A percentile compares a stretch with the other conserved stretches of the same genome.
These are phyloP conservation scores for Diplogelasinospora grovesii DNA, from an alignment of 495 filamentous ascomycete genomes.

Conservation along the genomic window DNA sequence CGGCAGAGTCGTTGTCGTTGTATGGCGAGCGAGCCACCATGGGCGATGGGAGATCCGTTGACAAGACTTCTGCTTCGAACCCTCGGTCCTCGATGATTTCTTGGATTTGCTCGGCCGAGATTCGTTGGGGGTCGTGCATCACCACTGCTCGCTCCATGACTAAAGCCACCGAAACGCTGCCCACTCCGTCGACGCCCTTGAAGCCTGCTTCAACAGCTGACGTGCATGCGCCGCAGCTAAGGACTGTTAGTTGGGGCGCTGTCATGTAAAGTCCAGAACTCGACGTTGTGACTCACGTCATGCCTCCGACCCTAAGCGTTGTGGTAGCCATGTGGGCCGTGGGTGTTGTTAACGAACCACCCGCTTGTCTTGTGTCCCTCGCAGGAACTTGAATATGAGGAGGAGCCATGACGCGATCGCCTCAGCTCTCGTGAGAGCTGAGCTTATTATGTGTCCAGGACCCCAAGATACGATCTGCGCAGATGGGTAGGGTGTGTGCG, in stretches of 20 bases:
- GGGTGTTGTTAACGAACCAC: slow-evolving; percentile 24
- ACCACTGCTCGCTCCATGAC: slow-evolving; percentile 90
- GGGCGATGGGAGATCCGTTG: slow-evolving; percentile 61
- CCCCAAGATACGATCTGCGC: slow-evolving; percentile 2
- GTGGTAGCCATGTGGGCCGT: slow-evolving; percentile 76
- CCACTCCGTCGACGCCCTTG: slow-evolving; percentile 68
- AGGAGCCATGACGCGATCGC: slow-evolving; percentile 42
- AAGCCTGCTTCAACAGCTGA: slow-evolving; percentile 82
- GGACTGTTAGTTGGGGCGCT: slow-evolving; percentile 5
- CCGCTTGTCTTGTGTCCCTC: slow-evolving; percentile 19
- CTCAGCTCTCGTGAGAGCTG: too few relatives aligned
- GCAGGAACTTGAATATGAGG: slow-evolving; percentile 37
- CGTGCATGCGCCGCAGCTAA: slow-evolving; percentile 70
- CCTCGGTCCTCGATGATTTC: slow-evolving; percentile 91
- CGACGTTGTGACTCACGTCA: slow-evolving; percentile 54
- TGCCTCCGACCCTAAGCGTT: slow-evolving; percentile 79
- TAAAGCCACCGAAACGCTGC: slow-evolving; percentile 80
- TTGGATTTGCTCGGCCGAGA: slow-evolving; percentile 65
- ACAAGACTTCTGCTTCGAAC: slow-evolving; percentile 88
- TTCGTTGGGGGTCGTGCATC: slow-evolving; percentile 71
- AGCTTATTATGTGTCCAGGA: too few relatives aligned
- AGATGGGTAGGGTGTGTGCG: neutral
- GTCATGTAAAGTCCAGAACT: neutral
- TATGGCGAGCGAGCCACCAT: slow-evolving; percentile 22
- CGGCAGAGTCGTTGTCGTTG: slow-evolving; percentile 22